Base-by-base conservation (phyloP, 2,329 filamentous ascomycete genomes). In the Fusarium papillatum region DNA sequence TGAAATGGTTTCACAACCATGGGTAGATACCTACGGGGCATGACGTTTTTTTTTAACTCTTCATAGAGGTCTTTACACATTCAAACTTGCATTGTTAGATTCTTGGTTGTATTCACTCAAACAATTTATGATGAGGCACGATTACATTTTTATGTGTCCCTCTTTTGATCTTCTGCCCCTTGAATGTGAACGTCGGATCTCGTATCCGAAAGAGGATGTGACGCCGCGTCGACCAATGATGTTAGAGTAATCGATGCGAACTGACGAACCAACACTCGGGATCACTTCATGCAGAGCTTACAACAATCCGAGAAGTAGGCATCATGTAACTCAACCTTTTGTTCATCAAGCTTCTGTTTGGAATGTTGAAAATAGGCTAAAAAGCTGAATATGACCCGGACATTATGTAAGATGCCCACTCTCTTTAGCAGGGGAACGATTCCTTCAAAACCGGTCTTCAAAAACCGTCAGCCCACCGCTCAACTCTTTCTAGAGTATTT, bases 11-110 rank as follows among this genome's bases (percentile, higher is more conserved):
- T 6, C 46, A 55, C 61, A 65, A 70, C 50, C 69, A 31, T 73
- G 39, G 50, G 73, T 74, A 75, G 73, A 76, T 61, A 71, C 34
- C 34, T 36, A 36, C 34, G 11, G 64, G 73, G 69, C 39, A 53
- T 59, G 39, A 65, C 34, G 24, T 34, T 55, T 19, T 64, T 7
- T 71, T 31, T 55, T 66, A 64, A 24, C 38, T n/a, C 22, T 48
- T 16, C 55, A 24, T 64, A 61, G 36, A 61, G 53, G 57, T 41
- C 34, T 64, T 46, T 60, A 64, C 48, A 43, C 24, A 68, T 57
- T 63, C 57, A 34, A 10, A 71, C 46, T 9, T 48, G 26, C 60
- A 72, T 69, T 46, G 16, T 5, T 43, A 26, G 24, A 66, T 55
- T 57, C 29, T 59, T 53, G 31, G 26, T 57, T 65, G 60, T 65